These are phyloP conservation scores for Phytopythium helicoides DNA, from an alignment of 352 stramenopile species.

Conservation along the genomic window DNA sequence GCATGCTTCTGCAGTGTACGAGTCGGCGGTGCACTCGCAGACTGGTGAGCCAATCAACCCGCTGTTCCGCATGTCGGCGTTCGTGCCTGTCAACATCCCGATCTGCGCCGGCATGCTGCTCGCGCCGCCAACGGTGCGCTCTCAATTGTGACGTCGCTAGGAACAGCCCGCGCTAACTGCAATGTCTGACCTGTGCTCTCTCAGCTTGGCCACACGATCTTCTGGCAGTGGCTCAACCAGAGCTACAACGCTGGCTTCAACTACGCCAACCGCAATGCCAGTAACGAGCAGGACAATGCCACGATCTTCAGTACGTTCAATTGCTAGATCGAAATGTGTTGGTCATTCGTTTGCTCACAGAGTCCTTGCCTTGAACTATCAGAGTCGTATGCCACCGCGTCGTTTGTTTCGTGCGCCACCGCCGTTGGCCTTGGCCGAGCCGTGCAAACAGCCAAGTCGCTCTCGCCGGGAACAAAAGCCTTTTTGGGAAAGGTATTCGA, in stretches of 20 bases:
- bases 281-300: conserved; percentile 69
- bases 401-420: conserved; percentile 73
- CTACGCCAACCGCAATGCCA: conserved; percentile 87
- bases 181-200: too few relatives aligned
- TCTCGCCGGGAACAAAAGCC: conserved; percentile 59
- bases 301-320: conserved; percentile 67
- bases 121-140: conserved; percentile 58
- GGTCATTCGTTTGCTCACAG: conserved; percentile 1
- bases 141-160: too few relatives aligned
- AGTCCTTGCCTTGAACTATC: neutral
- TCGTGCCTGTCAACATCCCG: conserved; percentile 87
- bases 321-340: neutral
- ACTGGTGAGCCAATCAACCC: conserved; percentile 72
- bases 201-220: conserved; percentile 75
- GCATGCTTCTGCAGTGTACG: conserved; percentile 38
- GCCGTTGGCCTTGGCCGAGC: conserved; percentile 74
- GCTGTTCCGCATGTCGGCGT: conserved; percentile 74
- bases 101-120: conserved; percentile 87
- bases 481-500: conserved; percentile 62
- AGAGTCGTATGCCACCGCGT: conserved; percentile 81
- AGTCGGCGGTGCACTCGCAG: conserved; percentile 80
- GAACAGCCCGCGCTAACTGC: too few relatives aligned
- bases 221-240: conserved; percentile 90
- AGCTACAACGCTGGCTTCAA: conserved; percentile 90
- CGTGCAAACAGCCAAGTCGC: conserved; percentile 69